A percentile compares a stretch with the other conserved stretches of the same genome.
These are phyloP conservation scores for Neurospora sublineolata DNA, from an alignment of 495 filamentous ascomycete species.

Conservation along the genomic window DNA sequence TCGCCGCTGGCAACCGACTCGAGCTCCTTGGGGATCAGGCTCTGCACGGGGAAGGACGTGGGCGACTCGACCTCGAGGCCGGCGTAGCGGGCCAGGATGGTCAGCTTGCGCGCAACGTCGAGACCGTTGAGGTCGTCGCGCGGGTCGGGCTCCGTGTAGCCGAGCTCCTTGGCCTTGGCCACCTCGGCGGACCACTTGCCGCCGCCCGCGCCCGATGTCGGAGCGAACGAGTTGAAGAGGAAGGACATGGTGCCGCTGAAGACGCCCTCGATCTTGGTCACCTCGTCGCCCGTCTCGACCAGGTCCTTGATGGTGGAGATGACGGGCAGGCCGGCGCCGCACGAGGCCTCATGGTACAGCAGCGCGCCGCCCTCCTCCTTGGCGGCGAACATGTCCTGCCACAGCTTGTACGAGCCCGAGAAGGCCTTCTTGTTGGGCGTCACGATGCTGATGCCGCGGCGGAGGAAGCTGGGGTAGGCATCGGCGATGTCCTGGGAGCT, in stretches of 20 bases:
- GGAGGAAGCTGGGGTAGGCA: conserved; percentile 66
- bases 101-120: conserved; percentile 93
- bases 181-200: conserved; percentile 83
- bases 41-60: conserved; percentile 82
- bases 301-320: conserved; percentile 85
- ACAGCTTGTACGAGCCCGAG: conserved; percentile 60
- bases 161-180: conserved; percentile 79
- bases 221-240: conserved; percentile 90
- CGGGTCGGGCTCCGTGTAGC: conserved; percentile 94
- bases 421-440: conserved; percentile 98
- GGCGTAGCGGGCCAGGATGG: conserved; percentile 75
- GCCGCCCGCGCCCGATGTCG: conserved; percentile 46
- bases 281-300: conserved; percentile 76
- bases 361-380: conserved; percentile 53
- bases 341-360: conserved; percentile 86
- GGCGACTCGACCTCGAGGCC: conserved; percentile 68
- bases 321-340: conserved; percentile 84
- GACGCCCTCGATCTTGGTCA: conserved; percentile 84
- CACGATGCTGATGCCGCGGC: conserved; percentile 72
- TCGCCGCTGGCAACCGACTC: conserved; percentile 61
- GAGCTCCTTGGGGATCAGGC: conserved; percentile 72
- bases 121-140: conserved; percentile 92
- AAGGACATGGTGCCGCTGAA: conserved; percentile 95
- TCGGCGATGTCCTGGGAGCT: conserved; percentile 69
- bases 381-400: conserved; percentile 67